These are phyloP conservation scores for Durusdinium trenchii DNA, from an alignment of 73 alveolate genomes.

Conservation along the genomic window DNA sequence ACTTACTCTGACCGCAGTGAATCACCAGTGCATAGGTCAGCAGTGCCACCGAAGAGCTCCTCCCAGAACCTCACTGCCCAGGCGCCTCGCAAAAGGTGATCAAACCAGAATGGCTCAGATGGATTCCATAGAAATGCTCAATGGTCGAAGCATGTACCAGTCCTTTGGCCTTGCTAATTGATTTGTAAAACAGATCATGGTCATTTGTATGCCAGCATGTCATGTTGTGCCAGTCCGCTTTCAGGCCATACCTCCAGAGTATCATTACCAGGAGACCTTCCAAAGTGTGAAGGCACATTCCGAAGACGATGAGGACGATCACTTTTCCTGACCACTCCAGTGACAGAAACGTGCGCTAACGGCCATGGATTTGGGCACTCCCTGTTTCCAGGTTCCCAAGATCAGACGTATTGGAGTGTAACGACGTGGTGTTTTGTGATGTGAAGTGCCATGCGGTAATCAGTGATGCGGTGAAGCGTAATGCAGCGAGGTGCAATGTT, in stretches of 20 bases:
- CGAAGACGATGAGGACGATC: no score
- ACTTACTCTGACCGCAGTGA: no score
- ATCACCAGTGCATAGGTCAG: background rate
- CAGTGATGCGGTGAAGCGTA: no score
- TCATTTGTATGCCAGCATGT: background rate
- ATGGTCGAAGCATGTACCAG: background rate
- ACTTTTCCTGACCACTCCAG: no score
- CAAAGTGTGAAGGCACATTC: slow-evolving; percentile 60
- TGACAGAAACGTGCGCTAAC: no score
- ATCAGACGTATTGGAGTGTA: no score
- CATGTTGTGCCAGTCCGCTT: background rate
- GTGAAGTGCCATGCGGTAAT: no score
- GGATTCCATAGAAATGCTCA: background rate
- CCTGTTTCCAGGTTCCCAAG: no score
- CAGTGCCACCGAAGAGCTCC: slow-evolving; percentile 14
- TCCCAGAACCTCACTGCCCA: background rate
- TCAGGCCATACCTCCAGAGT: background rate
- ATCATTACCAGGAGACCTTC: slow-evolving; percentile 45
- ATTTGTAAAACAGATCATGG: background rate
- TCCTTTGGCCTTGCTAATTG: background rate
- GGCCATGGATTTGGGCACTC: no score
- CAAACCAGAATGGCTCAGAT: background rate
- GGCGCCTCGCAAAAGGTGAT: background rate
- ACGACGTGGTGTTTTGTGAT: no score
- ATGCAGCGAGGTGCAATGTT: no score